Percentiles rank a stretch among this genome's conserved stretches.
phyloP scores from a whole-genome alignment of 768 basidiomycete genomes.

The Leucosporidium creatinivorum region DNA sequence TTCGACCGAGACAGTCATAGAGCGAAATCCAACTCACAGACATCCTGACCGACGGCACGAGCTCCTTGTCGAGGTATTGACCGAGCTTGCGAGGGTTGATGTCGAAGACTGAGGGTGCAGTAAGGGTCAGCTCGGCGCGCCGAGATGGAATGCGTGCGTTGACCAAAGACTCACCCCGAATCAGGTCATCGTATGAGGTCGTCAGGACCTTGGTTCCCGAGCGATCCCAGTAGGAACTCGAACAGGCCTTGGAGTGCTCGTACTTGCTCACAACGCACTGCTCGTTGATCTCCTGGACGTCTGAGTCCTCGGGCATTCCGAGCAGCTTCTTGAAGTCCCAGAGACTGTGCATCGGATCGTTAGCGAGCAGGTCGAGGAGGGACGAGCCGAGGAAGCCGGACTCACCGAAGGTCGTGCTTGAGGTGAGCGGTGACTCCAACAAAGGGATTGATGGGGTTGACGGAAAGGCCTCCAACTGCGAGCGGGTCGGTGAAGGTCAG shows the following conservation, averaged over 20 bases:
- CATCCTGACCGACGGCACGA: not conserved
- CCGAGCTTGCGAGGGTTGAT: not conserved
- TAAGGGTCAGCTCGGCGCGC: no score
- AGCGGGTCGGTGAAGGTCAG: no score
- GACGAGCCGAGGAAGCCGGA: not conserved
- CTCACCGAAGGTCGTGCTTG: conserved; percentile 27
- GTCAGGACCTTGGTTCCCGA: conserved; percentile 42
- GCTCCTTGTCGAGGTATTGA: not conserved
- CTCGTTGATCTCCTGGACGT: conserved; percentile 5
- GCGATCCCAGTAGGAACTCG: conserved; percentile 43
- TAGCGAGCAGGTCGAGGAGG: no score
- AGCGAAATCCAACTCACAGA: not conserved
- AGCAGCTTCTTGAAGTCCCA: conserved; percentile 31
- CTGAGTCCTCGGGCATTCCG: not conserved
- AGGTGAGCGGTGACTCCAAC: conserved; percentile 34
- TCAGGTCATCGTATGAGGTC: conserved; percentile 45
- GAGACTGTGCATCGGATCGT: conserved; percentile 9
- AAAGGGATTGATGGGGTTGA: conserved; percentile 30
- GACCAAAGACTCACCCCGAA: conserved; percentile 41
- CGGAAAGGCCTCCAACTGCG: conserved; percentile 13
- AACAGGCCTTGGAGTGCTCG: conserved; percentile 33
- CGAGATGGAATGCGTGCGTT: no score
- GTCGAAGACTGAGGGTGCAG: not conserved
- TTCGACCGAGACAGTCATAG: not conserved
- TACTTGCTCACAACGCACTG: conserved; percentile 27